Percentiles rank a stretch among this genome's conserved stretches.
These are phyloP conservation scores for Dujonia santamariae DNA, from an alignment of 1,139 yeast genomes.

Conservation along the genomic window DNA sequence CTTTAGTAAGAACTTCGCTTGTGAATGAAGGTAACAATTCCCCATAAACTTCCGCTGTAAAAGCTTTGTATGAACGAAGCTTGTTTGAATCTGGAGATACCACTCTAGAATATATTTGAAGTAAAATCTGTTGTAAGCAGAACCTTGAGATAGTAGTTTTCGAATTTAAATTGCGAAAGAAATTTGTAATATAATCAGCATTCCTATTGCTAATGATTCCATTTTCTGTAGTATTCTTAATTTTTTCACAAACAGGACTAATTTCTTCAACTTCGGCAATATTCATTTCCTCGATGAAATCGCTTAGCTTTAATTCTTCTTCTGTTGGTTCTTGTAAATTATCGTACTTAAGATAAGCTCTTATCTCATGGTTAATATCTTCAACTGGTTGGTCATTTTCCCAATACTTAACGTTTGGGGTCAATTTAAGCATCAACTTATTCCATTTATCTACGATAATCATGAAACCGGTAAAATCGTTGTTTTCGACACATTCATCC, in stretches of 20 bases:
- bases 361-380: constrained; percentile 33
- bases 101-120: constrained; percentile 70
- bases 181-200: constrained; percentile 17
- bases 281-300: constrained; percentile 23
- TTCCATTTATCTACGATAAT: constrained; percentile 43
- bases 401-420: constrained; percentile 22
- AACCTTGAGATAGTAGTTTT: constrained; percentile 49
- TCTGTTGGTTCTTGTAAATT: constrained; percentile 16
- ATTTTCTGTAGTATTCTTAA: not conserved
- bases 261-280: constrained; percentile 3
- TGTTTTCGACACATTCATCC: constrained; percentile 28
- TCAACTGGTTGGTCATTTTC: constrained; percentile 7
- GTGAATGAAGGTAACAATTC: constrained; percentile 80
- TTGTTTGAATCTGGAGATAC: constrained; percentile 72
- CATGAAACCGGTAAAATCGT: constrained; percentile 36
- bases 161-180: constrained; percentile 29
- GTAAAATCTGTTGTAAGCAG: constrained; percentile 65
- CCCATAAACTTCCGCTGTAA: constrained; percentile 89
- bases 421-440: constrained; percentile 30
- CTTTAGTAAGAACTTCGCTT: constrained; percentile 64
- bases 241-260: constrained; percentile 10
- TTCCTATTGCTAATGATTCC: not conserved
- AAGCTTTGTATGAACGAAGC: constrained; percentile 73
- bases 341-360: constrained; percentile 20
- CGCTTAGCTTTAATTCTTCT: constrained; percentile 23